Evolutionary conservation across 805 yeast species (phyloP), one percentile per base, ranked within the genome.

Genomic region (Ogataea pignaliae): DNA sequence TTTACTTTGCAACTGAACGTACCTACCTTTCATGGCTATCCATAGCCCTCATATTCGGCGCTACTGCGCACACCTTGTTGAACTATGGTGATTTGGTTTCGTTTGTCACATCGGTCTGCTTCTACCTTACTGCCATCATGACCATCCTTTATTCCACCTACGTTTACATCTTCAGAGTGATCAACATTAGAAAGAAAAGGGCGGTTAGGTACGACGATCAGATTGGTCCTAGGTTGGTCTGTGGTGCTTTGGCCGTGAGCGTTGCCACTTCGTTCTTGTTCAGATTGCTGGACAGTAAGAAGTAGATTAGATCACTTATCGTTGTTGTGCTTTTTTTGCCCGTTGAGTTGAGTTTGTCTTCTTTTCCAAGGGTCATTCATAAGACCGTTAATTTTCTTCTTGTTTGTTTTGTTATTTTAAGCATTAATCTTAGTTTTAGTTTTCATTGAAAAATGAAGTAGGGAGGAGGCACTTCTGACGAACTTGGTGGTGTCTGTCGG

Each of bases 1-100:
- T 93, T n/a, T 93, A 93, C 64, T 93, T 93, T 66, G 99, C 99
- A 7, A 88, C 95, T 18, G 99, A 93, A 66, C 81, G 99, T 69
- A 93, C 99, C 0, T 91, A 83, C 60, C 72, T 93, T 50, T 79
- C 95, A 34, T 93, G 99, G 99, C 69, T 91, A 44, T 90, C 96
- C 34, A 88, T 93, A 54, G 87, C 93, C 9, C 79, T 93, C 72
- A 72, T 91, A 36, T 72, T 93, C 45, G 89, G 93, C 36, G 95
- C 91, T 39, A 85, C 96, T 34, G 95, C 97, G 1, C 85, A 89
- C 9, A 77, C 96, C 0, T 73, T 93, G 53, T 71, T 91, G 54
- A 85, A 87, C 51, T 93, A 85, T 65, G 98, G 99, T 52, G 81
- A 82, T 50, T 69, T 71, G 14, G 72, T 85, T 9, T 81, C 95